Evolutionary conservation across 1,284 basidiomycete species (phyloP), one percentile per base, ranked within the genome.

Genomic region (Heliocybe sulcata): DNA sequence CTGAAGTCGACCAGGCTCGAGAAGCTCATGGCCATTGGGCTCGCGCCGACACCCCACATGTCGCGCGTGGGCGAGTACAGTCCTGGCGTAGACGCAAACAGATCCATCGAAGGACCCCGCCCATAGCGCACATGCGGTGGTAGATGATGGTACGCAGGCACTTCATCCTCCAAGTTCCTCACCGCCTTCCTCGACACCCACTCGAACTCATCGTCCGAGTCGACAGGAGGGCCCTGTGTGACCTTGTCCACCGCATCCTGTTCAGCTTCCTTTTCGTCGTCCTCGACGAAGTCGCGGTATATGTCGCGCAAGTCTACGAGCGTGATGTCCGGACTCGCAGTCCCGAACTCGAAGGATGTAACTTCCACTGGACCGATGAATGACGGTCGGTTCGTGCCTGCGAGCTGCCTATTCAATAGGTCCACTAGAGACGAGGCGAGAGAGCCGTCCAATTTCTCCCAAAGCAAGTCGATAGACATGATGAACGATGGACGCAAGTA

Each of bases 361-460:
- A 98, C 83, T 57, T 86, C 81, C 56, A 98, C 82, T 14, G 94
- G 93, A 0, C 96, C 96, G 50, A 99, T 88, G 69, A 96, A 98
- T 4, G 92, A 93, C 0, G 97, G 97, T 3, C 91, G 75, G 33
- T 81, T 70, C 6, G 87, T 82, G 45, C 72, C 77, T 3, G 79
- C 67, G 19, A 99, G 86, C 50, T 92, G 87, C 57, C 76, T 74
- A 72, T 98, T 96, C 64, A 99, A 84, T 49, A 87, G 70, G 29
- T 83, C 77, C 54, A 96, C 81, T 54, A 98, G 80, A 10, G 78
- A 79, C 3, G 75, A 72, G 8, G 93, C 81, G 10, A 98, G 80
- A 2, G 84, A 78, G 8, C 78, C 71, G 68, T 92, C 86, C 58
- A 91, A 76, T 63, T 81, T 82, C 65, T 72, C 69, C 89, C 89